A percentile compares a stretch with the other conserved stretches of the same genome.
Evolutionary conservation across 164 flowering plant genomes (phyloP).

Genomic region (Piper betle): DNA sequence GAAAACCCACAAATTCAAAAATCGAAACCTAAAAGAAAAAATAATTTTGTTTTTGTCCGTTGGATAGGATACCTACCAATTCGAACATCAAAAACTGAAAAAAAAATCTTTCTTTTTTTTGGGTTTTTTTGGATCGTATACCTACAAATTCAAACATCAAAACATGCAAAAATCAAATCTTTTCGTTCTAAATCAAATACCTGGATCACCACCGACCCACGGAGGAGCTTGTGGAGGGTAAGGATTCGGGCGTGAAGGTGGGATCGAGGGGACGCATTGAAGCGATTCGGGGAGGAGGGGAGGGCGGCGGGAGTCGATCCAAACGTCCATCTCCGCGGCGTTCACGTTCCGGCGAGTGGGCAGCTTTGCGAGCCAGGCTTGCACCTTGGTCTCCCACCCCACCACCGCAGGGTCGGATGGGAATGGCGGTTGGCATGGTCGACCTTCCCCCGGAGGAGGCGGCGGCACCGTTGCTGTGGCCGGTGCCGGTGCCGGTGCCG

Average conservation of each 20-base stretch:
- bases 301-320: conserved; percentile 33
- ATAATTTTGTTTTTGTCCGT: too few species aligned
- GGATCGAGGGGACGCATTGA: conserved; percentile 23
- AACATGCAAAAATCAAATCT: too few species aligned
- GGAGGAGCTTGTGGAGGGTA: conserved; percentile 16
- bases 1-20: too few species aligned
- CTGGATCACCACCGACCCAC: conserved; percentile 3
- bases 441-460: neutral
- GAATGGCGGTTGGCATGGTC: neutral
- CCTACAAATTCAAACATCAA: too few species aligned
- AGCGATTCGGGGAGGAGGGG: conserved; percentile 32
- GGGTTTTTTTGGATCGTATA: too few species aligned
- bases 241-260: conserved; percentile 30
- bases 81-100: too few species aligned
- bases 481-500: neutral
- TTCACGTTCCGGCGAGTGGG: conserved; percentile 32
- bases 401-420: conserved; percentile 4
- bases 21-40: too few species aligned
- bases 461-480: neutral
- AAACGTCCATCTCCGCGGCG: conserved; percentile 39
- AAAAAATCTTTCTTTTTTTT: too few species aligned
- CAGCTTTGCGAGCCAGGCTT: conserved; percentile 40
- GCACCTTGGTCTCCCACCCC: conserved; percentile 43
- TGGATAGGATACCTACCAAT: too few species aligned
- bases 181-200: too few species aligned